A percentile compares a stretch with the other conserved stretches of the same genome.
These are phyloP conservation scores for Trichoderma simmonsii DNA, from an alignment of 2,329 filamentous ascomycete species.

Conservation along the genomic window DNA sequence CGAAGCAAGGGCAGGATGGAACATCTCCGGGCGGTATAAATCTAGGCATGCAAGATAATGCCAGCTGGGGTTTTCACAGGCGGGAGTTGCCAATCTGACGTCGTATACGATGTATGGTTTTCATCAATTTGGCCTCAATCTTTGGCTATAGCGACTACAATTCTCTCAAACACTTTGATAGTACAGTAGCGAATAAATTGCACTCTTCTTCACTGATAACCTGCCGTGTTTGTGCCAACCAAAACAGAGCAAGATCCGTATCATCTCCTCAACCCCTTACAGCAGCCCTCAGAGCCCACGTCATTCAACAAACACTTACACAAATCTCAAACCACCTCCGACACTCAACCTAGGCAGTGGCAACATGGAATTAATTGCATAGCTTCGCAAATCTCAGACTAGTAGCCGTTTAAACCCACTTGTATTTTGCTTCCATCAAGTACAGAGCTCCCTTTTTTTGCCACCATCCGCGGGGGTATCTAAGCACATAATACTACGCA, in stretches of 20 bases:
- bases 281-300: background rate
- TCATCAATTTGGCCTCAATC: background rate
- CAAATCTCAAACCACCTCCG: background rate
- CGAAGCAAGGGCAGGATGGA: background rate
- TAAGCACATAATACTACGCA: conserved; percentile 18
- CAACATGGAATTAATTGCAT: background rate
- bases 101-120: background rate
- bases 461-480: conserved; percentile 18
- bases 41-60: background rate
- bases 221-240: background rate
- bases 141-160: background rate
- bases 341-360: background rate
- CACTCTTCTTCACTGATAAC: background rate
- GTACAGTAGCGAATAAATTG: background rate
- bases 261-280: background rate
- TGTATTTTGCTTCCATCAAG: background rate
- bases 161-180: background rate
- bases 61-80: background rate
- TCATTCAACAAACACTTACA: background rate
- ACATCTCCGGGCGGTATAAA: background rate
- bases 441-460: conserved; percentile 10
- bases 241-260: background rate
- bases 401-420: conserved; percentile 5
- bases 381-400: background rate
- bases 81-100: background rate